These are phyloP conservation scores for Heliamphora pulchella DNA, from an alignment of 179 eudicot genomes.

Conservation along the genomic window DNA sequence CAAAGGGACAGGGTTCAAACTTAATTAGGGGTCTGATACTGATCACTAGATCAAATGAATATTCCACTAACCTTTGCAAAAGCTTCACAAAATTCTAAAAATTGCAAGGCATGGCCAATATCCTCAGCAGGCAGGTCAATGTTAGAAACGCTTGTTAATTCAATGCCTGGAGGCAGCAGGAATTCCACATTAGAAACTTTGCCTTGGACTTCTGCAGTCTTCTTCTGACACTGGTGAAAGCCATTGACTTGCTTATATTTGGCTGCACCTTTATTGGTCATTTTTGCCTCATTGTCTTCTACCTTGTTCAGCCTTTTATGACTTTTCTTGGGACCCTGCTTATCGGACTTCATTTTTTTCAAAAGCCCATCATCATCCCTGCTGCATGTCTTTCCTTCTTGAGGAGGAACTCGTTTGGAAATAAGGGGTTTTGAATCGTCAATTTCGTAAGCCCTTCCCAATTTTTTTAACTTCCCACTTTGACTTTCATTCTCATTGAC, in stretches of 20 bases:
- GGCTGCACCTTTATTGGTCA: not conserved
- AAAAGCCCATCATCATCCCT: not conserved
- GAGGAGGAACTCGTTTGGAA: not conserved
- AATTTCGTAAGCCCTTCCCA: not conserved
- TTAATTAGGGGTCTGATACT: not conserved
- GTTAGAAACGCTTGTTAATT: constrained; percentile 38
- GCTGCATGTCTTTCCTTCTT: not conserved
- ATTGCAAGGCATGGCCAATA: constrained; percentile 51
- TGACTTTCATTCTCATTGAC: not conserved
- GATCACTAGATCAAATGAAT: not conserved
- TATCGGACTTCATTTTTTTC: not conserved
- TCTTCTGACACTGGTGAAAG: constrained; percentile 3
- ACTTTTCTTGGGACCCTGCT: not conserved
- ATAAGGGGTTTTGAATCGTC: not conserved
- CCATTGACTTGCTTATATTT: not conserved
- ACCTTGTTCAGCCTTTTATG: not conserved
- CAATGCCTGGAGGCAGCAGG: constrained; percentile 37
- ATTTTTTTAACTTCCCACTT: not conserved
- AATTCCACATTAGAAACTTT: constrained; percentile 20
- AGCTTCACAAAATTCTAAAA: constrained; percentile 56
- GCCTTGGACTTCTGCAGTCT: not conserved
- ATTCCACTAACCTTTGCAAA: constrained; percentile 44
- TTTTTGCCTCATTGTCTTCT: not conserved
- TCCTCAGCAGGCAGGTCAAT: constrained; percentile 46
- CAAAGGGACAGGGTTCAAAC: not conserved